Evolutionary conservation across 2,329 filamentous ascomycete genomes (phyloP).

Genomic region (Colletotrichum sp.): DNA sequence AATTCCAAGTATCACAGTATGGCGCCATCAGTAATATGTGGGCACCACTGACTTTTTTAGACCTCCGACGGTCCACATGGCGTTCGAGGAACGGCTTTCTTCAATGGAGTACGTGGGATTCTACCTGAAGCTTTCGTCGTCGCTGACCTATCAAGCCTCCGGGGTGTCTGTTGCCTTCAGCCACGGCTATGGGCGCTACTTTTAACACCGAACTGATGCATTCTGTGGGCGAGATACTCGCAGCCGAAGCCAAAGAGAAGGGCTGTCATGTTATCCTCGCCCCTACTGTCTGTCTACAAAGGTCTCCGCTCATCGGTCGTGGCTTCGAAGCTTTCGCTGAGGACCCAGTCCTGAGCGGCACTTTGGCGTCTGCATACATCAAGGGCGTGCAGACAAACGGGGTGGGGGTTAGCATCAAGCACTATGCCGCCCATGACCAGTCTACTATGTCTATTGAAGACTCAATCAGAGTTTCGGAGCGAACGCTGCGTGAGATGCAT

Average conservation of each 20-base stretch:
- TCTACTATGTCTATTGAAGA: background rate
- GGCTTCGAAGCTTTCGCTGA: background rate
- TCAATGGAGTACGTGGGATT: background rate
- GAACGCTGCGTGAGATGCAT: conserved; percentile 58
- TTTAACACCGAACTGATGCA: background rate
- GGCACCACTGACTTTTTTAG: background rate
- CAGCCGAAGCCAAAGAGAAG: background rate
- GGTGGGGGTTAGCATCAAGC: conserved; percentile 47
- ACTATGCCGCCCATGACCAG: conserved; percentile 49
- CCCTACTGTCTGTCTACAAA: conserved; percentile 9
- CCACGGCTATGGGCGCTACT: background rate
- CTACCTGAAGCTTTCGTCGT: background rate
- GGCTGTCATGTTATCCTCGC: background rate
- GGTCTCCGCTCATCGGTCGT: conserved; percentile 5
- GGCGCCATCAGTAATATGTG: background rate
- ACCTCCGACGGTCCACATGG: background rate
- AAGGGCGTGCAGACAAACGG: conserved; percentile 45
- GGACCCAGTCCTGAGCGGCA: background rate
- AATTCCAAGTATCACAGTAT: background rate
- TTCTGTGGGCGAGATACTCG: background rate
- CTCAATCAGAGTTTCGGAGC: conserved; percentile 2
- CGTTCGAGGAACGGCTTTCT: background rate
- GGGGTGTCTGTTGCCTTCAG: background rate
- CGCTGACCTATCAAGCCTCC: background rate
- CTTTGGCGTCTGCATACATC: conserved; percentile 23